Evolutionary conservation across 345 rosid genomes (phyloP), one percentile per base, ranked within the genome.

Genomic region (Bruguiera parviflora): DNA sequence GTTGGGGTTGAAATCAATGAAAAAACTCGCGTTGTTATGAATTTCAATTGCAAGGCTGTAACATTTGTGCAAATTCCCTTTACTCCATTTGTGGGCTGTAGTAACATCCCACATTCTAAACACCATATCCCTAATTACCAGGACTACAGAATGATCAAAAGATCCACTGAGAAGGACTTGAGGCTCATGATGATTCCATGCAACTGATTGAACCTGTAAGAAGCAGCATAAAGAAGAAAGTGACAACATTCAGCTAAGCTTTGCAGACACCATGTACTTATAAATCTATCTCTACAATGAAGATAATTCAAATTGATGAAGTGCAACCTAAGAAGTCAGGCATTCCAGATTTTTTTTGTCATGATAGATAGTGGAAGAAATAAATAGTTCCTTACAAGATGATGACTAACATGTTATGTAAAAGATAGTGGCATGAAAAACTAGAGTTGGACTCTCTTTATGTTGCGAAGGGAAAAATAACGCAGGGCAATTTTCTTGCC

Each of bases 111-210:
- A 43, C 46, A 39, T 39, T 39, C 46, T 39, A 39, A 39, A 39
- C 15, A 39, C 46, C 46, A 39, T 39, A 39, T 39, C 27, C 20
- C 63, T 53, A 10, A 63, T 85, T 89, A 95, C 99, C 99, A 95
- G 77, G 51, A 95, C 88, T 56, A 95, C 88, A 35, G 96, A 80
- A 47, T 70, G 87, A 84, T 95, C 99, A 83, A 92, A 92, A n/a
- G 98, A 95, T 35, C 98, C 99, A 84, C 98, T 95, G n/a, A 95
- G 94, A 83, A 92, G 89, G 76, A 95, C 87, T 80, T 90, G 86
- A 35, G 96, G 88, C 22, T 73, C 79, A 28, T 81, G 83, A 81
- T 84, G 90, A 77, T 92, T 92, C 99, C 98, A 95, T 9, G 98
- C 96, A 79, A 92, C 94, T 2, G 97, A 88, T 89, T 92, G 98